A percentile compares a stretch with the other conserved stretches of the same genome.
These are phyloP conservation scores for Xylaria digitata DNA, from an alignment of 2,329 filamentous ascomycete species.

Conservation along the genomic window DNA sequence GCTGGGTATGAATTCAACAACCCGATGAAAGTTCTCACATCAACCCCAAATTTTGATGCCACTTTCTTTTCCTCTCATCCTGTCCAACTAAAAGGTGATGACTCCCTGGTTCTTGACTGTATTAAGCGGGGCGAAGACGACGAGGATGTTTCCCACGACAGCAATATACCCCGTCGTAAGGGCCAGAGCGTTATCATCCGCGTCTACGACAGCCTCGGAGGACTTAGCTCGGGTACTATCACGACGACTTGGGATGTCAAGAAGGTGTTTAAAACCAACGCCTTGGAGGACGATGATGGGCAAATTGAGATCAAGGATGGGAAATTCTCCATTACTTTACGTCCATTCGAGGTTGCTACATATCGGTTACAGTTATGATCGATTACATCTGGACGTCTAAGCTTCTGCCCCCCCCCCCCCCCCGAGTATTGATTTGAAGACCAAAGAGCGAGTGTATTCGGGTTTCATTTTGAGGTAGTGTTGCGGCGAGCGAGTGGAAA, in stretches of 20 bases:
- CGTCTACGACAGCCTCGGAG: conserved; percentile 89
- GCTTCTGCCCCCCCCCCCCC: neutral
- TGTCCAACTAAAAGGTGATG: conserved; percentile 73
- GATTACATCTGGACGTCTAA: conserved; percentile 40
- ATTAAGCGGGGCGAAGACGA: conserved; percentile 95
- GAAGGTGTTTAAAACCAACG: conserved; percentile 83
- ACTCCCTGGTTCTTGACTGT: conserved; percentile 82
- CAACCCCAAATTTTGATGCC: conserved; percentile 49
- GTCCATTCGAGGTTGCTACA: conserved; percentile 88
- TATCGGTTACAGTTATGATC: conserved; percentile 70
- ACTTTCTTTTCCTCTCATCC: conserved; percentile 53
- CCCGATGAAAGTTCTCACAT: conserved; percentile 70
- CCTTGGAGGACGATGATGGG: conserved; percentile 87
- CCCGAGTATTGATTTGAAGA: neutral
- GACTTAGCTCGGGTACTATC: conserved; percentile 78
- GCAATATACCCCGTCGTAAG: conserved; percentile 71
- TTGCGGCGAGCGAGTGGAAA: neutral
- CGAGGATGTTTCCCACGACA: conserved; percentile 73
- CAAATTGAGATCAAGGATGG: conserved; percentile 65
- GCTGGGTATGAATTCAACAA: conserved; percentile 93
- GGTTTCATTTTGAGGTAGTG: neutral
- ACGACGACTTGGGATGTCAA: conserved; percentile 75
- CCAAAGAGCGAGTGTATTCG: neutral
- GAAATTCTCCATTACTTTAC: conserved; percentile 71
- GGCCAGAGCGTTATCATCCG: conserved; percentile 85